Conservation (phyloP, 129 eudicot genomes). For the Smallanthus sonchifolius region DNA sequence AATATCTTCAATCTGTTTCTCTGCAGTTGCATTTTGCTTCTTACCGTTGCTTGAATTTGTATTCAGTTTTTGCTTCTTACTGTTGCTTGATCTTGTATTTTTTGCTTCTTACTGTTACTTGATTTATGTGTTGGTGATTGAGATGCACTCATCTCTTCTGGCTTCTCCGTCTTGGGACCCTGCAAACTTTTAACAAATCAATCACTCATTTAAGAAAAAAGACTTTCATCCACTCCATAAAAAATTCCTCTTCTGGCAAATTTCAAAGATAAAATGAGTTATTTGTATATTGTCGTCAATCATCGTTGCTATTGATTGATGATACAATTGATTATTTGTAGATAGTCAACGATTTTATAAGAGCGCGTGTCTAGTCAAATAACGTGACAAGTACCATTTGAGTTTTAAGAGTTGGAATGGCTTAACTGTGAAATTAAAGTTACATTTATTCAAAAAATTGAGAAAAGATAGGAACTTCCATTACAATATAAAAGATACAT, state of each 20-base stretch:
- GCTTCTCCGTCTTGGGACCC: not conserved
- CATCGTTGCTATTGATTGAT: not conserved
- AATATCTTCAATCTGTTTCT: not conserved
- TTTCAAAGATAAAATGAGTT: not conserved
- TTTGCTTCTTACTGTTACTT: conserved; percentile 4
- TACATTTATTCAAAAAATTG: not conserved
- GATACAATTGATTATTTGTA: not conserved
- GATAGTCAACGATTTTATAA: not conserved
- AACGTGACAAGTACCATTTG: not conserved
- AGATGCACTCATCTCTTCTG: not conserved
- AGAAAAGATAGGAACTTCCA: not conserved
- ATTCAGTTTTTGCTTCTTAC: conserved; percentile 1
- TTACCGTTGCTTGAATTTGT: not conserved
- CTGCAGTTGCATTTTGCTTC: conserved; percentile 4
- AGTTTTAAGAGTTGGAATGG: not conserved
- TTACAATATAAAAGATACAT: not conserved
- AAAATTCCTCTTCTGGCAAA: not conserved
- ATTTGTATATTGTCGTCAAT: not conserved
- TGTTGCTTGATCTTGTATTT: conserved; percentile 3
- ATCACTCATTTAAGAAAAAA: not conserved
- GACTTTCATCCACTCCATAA: not conserved
- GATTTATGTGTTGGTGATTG: conserved; percentile 8
- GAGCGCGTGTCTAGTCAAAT: not conserved
- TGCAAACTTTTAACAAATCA: not conserved
- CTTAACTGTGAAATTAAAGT: not conserved